Evolutionary conservation across 2,329 filamentous ascomycete species (phyloP), one percentile per base, ranked within the genome.

Genomic region (Fonsecaea erecta): DNA sequence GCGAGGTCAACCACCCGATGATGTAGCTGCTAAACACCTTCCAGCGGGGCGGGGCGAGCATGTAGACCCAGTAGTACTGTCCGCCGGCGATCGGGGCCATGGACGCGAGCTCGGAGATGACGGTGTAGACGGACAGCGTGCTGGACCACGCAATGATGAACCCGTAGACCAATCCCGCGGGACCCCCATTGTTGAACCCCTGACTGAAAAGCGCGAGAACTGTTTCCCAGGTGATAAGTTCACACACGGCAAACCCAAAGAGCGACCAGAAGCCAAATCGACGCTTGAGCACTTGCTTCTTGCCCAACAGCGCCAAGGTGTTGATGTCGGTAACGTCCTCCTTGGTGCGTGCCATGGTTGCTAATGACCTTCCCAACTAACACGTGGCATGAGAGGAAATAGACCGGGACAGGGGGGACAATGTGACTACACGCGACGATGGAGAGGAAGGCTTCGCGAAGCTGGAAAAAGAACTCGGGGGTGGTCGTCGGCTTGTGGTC

Each of bases 141-240:
- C 79, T 81, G 18, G 75, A 70, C 81, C 82, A 84, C 18, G 82
- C 80, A 53, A 85, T 79, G 34, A 85, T 77, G 73, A 81, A 85
- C 54, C 82, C 82, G 68, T 83, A 85, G 9, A 85, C 72, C 6
- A 83, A 74, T 3, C 83, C 82, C 1, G 81, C 77, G 12, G 82
- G 80, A 3, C 80, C 80, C 16, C 80, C 80, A 71, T 81, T 82
- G 26, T 77, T 71, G 52, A 79, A 75, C 1, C 77, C 75, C 65
- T 81, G 74, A 60, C 70, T 74, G 70, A 82, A 81, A 12, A 81
- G 71, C 2, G 79, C 78, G 3, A 81, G 74, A 9, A 80, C 78
- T 0, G 79, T 81, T 62, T 81, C 79, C 79, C 79, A 81, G 28
- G 79, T 80, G 59, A 81, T 80, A 32, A 80, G 65, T 64, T 80